phyloP scores from a whole-genome alignment of 306 rosid genomes.

The Prinsepia uniflora region DNA sequence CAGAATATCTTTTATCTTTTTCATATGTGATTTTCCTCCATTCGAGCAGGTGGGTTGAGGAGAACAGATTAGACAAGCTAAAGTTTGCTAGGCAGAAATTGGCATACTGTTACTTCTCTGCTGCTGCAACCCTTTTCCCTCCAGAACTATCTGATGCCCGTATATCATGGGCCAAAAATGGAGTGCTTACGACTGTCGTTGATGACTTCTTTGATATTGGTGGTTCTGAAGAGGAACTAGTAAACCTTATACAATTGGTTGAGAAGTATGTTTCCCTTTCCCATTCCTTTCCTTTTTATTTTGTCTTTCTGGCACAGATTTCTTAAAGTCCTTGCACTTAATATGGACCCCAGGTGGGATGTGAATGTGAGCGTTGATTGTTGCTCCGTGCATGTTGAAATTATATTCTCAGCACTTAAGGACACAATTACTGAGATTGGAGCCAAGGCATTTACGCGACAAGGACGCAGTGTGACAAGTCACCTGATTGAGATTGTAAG shows the following conservation, averaged over 20 bases:
- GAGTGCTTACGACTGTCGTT: conserved; percentile 71
- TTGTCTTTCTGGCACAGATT: neutral
- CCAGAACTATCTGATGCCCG: conserved; percentile 75
- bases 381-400: conserved; percentile 71
- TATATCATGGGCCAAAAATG: conserved; percentile 73
- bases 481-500: conserved; percentile 66
- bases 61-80: conserved; percentile 62
- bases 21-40: neutral
- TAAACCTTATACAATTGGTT: conserved; percentile 64
- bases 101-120: conserved; percentile 68
- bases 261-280: conserved; percentile 49
- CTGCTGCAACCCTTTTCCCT: conserved; percentile 53
- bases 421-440: conserved; percentile 61
- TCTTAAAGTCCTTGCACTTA: neutral
- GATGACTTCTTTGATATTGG: conserved; percentile 87
- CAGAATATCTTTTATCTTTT: neutral
- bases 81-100: conserved; percentile 75
- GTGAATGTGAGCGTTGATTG: conserved; percentile 40
- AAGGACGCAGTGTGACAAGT: conserved; percentile 50
- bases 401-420: conserved; percentile 57
- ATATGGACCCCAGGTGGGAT: conserved; percentile 77
- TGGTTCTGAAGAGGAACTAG: conserved; percentile 60
- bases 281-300: conserved; percentile 13
- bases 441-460: conserved; percentile 47
- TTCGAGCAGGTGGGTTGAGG: conserved; percentile 63